These are phyloP conservation scores for Balamuthia mandrillaris DNA, from an alignment of 208 protist species.

Conservation along the genomic window DNA sequence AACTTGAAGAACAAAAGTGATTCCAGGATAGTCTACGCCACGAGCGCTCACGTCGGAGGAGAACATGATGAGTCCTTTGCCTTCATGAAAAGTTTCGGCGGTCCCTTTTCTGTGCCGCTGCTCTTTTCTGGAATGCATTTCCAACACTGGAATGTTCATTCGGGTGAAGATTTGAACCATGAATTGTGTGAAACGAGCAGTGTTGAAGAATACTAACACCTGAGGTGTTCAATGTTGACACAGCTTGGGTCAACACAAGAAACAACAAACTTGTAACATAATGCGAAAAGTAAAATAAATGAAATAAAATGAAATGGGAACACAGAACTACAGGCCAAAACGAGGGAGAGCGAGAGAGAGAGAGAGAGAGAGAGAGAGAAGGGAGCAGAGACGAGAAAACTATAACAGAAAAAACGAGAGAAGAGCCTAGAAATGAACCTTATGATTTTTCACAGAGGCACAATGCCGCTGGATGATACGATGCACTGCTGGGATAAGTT, in stretches of 20 bases:
- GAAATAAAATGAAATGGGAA: constrained; percentile 93
- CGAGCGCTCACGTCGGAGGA: not conserved
- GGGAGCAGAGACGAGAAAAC: too few relatives aligned
- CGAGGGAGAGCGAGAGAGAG: too few relatives aligned
- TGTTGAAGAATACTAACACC: not conserved
- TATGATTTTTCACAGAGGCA: too few relatives aligned
- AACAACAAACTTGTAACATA: not conserved
- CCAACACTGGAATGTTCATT: not conserved
- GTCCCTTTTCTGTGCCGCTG: not conserved
- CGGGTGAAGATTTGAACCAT: not conserved
- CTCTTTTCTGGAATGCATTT: not conserved
- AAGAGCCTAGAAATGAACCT: too few relatives aligned
- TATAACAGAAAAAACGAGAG: too few relatives aligned
- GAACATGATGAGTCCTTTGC: not conserved
- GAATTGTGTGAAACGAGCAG: not conserved
- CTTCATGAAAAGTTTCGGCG: not conserved
- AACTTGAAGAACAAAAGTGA: not conserved
- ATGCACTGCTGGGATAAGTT: too few relatives aligned
- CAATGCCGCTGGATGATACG: too few relatives aligned
- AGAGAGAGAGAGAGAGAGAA: too few relatives aligned
- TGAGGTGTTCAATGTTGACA: not conserved
- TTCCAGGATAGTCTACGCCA: not conserved
- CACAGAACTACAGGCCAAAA: too few relatives aligned
- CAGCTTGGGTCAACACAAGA: not conserved
- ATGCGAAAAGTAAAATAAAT: not conserved